Conservation (phyloP, 352 stramenopile species). For the Phytophthora syringae region DNA sequence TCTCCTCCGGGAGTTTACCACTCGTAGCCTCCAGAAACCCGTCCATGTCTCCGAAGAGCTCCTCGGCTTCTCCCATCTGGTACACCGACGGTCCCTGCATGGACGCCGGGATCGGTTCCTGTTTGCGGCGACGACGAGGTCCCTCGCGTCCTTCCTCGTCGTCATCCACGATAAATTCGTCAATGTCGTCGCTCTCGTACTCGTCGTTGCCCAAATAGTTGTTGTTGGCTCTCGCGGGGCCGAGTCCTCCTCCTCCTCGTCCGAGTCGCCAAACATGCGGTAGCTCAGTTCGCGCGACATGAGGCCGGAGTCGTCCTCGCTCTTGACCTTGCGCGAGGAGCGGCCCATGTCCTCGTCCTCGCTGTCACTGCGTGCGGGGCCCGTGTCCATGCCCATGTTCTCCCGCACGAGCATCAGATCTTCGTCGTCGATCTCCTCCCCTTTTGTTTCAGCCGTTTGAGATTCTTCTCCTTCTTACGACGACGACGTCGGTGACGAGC, state of each 20-base stretch:
- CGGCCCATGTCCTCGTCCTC: conserved; percentile 81
- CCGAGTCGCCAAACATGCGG: conserved; percentile 90
- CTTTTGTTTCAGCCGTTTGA: conserved; percentile 89
- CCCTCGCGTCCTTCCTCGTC: conserved; percentile 88
- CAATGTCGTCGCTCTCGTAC: conserved; percentile 91
- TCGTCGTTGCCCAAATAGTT: conserved; percentile 89
- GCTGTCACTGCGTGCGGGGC: conserved; percentile 73
- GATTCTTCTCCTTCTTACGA: conserved; percentile 89
- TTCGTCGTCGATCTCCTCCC: conserved; percentile 88
- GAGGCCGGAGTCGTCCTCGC: conserved; percentile 72
- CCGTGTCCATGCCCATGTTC: conserved; percentile 89
- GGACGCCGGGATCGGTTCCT: conserved; percentile 68
- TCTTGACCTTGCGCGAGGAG: conserved; percentile 75
- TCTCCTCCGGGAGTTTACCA: conserved; percentile 40
- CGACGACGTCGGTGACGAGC: conserved; percentile 70
- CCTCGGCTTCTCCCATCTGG: conserved; percentile 90
- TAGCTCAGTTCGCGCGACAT: conserved; percentile 90
- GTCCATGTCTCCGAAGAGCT: conserved; percentile 91
- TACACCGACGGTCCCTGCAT: conserved; percentile 91
- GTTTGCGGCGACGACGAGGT: conserved; percentile 76
- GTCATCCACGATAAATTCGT: conserved; percentile 92
- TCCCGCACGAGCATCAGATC: conserved; percentile 90
- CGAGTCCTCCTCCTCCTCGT: conserved; percentile 88
- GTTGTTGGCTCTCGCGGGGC: conserved; percentile 72
- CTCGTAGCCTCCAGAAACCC: conserved; percentile 87